Base-by-base conservation (phyloP, 768 basidiomycete genomes). In the Boletus rubropictus region DNA sequence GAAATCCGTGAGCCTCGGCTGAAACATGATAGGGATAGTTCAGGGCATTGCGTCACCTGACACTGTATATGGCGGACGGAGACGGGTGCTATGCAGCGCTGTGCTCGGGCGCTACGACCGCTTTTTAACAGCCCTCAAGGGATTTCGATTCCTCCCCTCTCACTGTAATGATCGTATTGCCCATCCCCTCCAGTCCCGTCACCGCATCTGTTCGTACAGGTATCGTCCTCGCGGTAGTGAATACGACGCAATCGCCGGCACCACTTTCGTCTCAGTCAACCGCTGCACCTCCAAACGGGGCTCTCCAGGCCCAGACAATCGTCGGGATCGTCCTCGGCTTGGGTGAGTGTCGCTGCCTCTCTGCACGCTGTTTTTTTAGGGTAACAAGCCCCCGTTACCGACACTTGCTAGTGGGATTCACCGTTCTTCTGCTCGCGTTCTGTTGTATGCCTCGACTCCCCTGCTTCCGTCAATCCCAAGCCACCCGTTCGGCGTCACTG, bases 251-350 rank as follows among this genome's bases (percentile, higher is more conserved):
- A 4, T 18, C 32, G 4, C 24, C 33, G 4, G 5, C 33, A 3
- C n/a, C 24, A 15, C 9, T 12, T 4, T 6, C 27, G 10, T 4
- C 18, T n/a, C 43, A 27, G 14, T 17, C 42, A 17, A 20, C 21
- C 11, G 0, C 14, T 3, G 15, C 22, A 18, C 7, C 52, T 4
- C 14, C 52, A 2, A 21, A 5, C 4, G 48, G 39, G 18, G 10
- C 39, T 6, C 46, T 58, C 2, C 50, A 58, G 29, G 22, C 20
- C 17, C 12, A 25, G 17, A 60, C 59, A 1, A 46, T 60, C 18
- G 1, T 44, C 2, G 46, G 37, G 1, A 52, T 54, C 24, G 43
- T 55, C 24, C 14, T 58, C 5, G 46, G 59, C 11, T 15, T 55
- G 28, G 46, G 59, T 60, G 34, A 14, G 56, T 45, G 18, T 39